Percentiles rank a stretch among this genome's conserved stretches.
Conservation (phyloP, 2,329 filamentous ascomycete genomes). For the Polytolypa hystricis region DNA sequence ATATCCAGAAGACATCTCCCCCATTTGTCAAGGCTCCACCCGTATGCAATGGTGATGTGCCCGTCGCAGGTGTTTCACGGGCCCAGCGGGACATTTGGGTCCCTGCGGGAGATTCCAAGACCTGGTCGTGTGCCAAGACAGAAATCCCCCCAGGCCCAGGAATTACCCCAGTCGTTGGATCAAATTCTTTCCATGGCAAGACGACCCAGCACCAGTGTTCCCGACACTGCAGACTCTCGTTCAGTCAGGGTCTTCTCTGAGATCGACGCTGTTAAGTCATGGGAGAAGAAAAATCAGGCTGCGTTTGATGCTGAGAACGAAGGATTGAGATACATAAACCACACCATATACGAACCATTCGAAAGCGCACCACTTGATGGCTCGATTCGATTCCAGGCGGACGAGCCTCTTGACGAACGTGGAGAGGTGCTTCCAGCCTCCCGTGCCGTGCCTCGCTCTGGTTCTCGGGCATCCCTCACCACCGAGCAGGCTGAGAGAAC, state of each 20-base stretch:
- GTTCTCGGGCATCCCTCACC: too few species aligned
- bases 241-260: conserved; percentile 20
- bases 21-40: conserved; percentile 17
- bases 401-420: conserved; percentile 11
- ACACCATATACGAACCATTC: conserved; percentile 23
- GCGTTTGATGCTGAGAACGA: conserved; percentile 17
- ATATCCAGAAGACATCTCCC: not conserved
- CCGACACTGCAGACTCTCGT: conserved; percentile 15
- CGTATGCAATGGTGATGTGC: conserved; percentile 28
- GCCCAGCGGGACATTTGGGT: conserved; percentile 36
- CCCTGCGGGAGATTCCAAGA: conserved; percentile 10
- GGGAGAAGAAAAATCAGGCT: conserved; percentile 25
- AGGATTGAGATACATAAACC: conserved; percentile 27
- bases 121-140: too few species aligned
- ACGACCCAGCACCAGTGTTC: conserved; percentile 10
- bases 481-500: too few species aligned
- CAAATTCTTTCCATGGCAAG: conserved; percentile 18
- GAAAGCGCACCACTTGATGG: conserved; percentile 22
- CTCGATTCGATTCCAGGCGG: conserved; percentile 22
- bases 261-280: conserved; percentile 24
- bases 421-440: not conserved
- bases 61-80: conserved; percentile 29
- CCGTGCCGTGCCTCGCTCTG: too few species aligned
- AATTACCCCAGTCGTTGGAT: conserved; percentile 16
- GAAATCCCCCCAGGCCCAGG: too few species aligned